Evolutionary conservation across 345 rosid species (phyloP).

Genomic region (Lumnitzera racemosa): DNA sequence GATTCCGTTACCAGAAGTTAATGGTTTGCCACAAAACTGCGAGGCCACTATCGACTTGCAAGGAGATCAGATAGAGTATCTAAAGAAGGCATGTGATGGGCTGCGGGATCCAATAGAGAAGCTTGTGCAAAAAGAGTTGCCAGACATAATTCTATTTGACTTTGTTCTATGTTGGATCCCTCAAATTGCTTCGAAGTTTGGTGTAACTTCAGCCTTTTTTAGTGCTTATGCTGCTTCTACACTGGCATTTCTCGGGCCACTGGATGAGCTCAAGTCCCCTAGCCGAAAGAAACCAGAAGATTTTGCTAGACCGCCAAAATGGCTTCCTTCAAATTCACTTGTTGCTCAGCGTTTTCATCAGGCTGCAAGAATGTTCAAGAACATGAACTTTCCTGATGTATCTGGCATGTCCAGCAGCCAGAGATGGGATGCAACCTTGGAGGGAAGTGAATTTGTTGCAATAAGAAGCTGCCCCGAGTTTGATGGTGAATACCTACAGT

Average conservation of each 20-base stretch:
- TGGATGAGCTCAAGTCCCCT: constrained; percentile 11
- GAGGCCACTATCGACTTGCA: constrained; percentile 24
- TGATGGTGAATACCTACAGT: constrained; percentile 13
- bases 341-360: constrained; percentile 13
- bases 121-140: constrained; percentile 10
- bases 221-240: constrained; percentile 18
- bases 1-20: constrained; percentile 10
- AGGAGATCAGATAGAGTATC: constrained; percentile 9
- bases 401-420: constrained; percentile 16
- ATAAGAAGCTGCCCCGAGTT: constrained; percentile 22
- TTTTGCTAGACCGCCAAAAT: constrained; percentile 8
- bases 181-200: constrained; percentile 11
- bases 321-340: constrained; percentile 13
- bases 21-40: constrained; percentile 15
- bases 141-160: constrained; percentile 15
- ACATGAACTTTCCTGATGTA: constrained; percentile 6
- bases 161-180: constrained; percentile 20
- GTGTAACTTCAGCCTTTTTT: constrained; percentile 9
- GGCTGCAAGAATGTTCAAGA: constrained; percentile 11
- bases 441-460: constrained; percentile 16
- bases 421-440: constrained; percentile 12
- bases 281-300: constrained; percentile 10
- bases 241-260: constrained; percentile 17
- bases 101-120: constrained; percentile 11
- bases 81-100: constrained; percentile 16